phyloP scores from a whole-genome alignment of 345 rosid species.

The Passiflora organensis region DNA sequence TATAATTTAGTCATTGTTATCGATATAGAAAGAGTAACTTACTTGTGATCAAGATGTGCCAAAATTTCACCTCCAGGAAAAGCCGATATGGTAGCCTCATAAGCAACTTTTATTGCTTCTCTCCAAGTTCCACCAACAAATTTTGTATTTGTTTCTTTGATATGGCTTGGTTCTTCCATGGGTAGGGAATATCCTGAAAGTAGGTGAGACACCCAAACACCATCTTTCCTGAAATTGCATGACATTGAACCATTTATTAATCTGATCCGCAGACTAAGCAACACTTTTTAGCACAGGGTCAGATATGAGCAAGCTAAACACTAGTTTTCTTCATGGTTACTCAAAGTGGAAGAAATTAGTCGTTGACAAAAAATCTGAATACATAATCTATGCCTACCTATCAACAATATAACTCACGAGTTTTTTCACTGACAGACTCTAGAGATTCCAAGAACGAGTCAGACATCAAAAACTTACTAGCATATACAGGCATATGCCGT shows the following conservation, averaged over 20 bases:
- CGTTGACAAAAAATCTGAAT: no score
- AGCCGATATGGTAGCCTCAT: constrained; percentile 69
- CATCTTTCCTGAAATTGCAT: constrained; percentile 49
- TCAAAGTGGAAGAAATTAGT: background rate
- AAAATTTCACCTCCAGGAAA: constrained; percentile 81
- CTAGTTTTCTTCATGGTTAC: no score
- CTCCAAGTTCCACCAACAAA: constrained; percentile 75
- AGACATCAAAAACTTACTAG: no score
- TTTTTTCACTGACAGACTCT: background rate
- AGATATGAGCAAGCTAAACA: background rate
- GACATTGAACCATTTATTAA: background rate
- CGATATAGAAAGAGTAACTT: constrained; percentile 23
- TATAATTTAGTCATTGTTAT: no score
- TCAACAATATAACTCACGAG: background rate
- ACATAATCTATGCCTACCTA: background rate
- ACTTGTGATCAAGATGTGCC: constrained; percentile 97
- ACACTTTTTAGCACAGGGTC: background rate
- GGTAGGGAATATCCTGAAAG: constrained; percentile 83
- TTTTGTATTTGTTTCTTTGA: constrained; percentile 28
- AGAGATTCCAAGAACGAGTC: no score
- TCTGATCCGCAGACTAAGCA: background rate
- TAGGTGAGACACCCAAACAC: constrained; percentile 84
- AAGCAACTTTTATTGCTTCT: constrained; percentile 65
- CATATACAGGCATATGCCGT: no score
- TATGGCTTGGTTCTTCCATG: constrained; percentile 65